Evolutionary conservation across 2,329 filamentous ascomycete genomes (phyloP).

Genomic region (Zymoseptoria tritici): DNA sequence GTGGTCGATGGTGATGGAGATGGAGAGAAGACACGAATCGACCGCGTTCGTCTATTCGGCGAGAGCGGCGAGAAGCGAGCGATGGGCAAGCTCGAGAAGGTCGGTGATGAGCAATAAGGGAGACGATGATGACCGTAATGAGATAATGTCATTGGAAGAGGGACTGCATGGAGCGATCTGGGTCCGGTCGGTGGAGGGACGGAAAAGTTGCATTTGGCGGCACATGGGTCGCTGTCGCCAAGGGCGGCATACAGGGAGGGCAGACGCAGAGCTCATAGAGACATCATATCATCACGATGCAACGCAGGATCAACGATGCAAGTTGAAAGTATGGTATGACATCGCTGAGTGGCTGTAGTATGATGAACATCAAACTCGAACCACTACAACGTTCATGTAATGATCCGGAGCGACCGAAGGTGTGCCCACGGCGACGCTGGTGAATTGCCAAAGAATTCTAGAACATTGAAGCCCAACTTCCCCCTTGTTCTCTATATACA

Average conservation of each 20-base stretch:
- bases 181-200: not conserved
- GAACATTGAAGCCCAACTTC: not conserved
- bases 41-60: conserved; percentile 72
- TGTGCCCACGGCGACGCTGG: too few relatives aligned
- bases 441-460: not conserved
- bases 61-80: conserved; percentile 87
- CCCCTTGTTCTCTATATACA: not conserved
- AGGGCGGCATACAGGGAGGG: not conserved
- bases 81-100: conserved; percentile 92
- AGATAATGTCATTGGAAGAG: not conserved
- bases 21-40: conserved; percentile 76
- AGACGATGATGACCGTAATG: conserved; percentile 38
- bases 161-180: not conserved
- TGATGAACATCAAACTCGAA: too few relatives aligned
- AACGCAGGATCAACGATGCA: not conserved
- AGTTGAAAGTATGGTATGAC: not conserved
- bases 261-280: not conserved
- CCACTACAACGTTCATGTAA: not conserved
- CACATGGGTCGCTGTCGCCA: not conserved
- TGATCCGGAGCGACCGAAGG: not conserved
- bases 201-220: not conserved
- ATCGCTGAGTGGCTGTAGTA: too few relatives aligned
- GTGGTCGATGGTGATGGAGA: conserved; percentile 75
- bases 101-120: conserved; percentile 62
- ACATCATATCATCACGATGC: not conserved